These are phyloP conservation scores for Lentinula edodes DNA, from an alignment of 768 basidiomycete species.

Conservation along the genomic window DNA sequence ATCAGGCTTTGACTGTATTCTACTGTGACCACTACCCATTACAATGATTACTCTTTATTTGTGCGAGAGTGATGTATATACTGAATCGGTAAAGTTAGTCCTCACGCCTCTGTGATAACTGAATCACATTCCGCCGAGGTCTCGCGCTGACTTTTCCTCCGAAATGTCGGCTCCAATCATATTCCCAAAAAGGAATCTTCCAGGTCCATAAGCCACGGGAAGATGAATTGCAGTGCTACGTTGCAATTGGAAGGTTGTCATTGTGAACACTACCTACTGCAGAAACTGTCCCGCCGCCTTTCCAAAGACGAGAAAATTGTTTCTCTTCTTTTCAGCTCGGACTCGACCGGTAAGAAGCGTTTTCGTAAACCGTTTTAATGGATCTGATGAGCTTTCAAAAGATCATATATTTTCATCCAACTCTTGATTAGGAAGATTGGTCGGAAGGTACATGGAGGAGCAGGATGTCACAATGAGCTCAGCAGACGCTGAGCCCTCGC, in stretches of 20 bases:
- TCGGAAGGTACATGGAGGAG: slow-evolving; percentile 5
- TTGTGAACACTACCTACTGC: neutral
- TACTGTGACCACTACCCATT: neutral
- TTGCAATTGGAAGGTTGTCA: slow-evolving; percentile 1
- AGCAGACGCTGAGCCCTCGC: neutral
- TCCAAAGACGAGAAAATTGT: neutral
- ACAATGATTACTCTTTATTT: too few species aligned
- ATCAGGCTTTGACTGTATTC: neutral
- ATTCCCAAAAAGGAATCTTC: slow-evolving; percentile 9
- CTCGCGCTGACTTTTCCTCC: neutral
- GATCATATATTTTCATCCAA: neutral
- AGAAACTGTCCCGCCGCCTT: neutral
- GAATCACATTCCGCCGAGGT: neutral
- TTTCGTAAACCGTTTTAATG: too few species aligned
- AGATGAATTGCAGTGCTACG: slow-evolving; percentile 5
- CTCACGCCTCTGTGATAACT: neutral
- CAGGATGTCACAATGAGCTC: slow-evolving; percentile 4
- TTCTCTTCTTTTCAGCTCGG: neutral
- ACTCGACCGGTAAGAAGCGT: neutral
- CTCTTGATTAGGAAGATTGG: slow-evolving; percentile 1
- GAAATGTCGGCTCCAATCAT: neutral
- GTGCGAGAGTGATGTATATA: too few species aligned
- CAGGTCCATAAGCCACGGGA: slow-evolving; percentile 4
- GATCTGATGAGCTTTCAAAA: neutral
- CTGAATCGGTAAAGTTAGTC: neutral